These are phyloP conservation scores for Silybum marianum DNA, from an alignment of 129 eudicot species.

Conservation along the genomic window DNA sequence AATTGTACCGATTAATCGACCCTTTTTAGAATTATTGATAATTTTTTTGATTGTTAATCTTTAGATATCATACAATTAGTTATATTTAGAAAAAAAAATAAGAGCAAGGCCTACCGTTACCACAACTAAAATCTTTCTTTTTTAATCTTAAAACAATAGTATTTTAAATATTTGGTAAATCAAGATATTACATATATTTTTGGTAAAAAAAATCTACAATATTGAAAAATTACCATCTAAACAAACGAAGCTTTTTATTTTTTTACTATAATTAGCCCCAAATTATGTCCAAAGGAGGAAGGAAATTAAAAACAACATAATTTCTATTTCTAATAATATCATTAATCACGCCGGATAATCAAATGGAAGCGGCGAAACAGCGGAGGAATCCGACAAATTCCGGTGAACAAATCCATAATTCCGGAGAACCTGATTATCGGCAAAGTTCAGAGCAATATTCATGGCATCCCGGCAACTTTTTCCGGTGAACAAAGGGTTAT, in stretches of 20 bases:
- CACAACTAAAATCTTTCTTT: no score
- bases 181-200: no score
- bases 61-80: no score
- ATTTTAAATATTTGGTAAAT: no score
- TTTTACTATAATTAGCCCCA: slow-evolving; percentile 22
- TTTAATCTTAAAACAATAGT: no score
- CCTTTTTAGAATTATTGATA: no score
- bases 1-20: no score
- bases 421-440: slow-evolving; percentile 60
- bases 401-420: slow-evolving; percentile 53
- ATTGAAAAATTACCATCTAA: background rate
- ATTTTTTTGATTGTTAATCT: no score
- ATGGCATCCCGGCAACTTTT: slow-evolving; percentile 43
- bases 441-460: slow-evolving; percentile 57
- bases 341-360: slow-evolving; percentile 39
- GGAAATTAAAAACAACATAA: slow-evolving; percentile 1
- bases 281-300: slow-evolving; percentile 20
- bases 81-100: no score
- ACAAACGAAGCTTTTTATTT: slow-evolving; percentile 25
- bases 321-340: background rate
- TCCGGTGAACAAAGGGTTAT: slow-evolving; percentile 37
- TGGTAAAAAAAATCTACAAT: no score
- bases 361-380: slow-evolving; percentile 38
- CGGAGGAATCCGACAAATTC: slow-evolving; percentile 38
- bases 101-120: no score